Evolutionary conservation across 164 flowering plant genomes (phyloP), one percentile per base, ranked within the genome.

Genomic region (Stephania yunnanensis): DNA sequence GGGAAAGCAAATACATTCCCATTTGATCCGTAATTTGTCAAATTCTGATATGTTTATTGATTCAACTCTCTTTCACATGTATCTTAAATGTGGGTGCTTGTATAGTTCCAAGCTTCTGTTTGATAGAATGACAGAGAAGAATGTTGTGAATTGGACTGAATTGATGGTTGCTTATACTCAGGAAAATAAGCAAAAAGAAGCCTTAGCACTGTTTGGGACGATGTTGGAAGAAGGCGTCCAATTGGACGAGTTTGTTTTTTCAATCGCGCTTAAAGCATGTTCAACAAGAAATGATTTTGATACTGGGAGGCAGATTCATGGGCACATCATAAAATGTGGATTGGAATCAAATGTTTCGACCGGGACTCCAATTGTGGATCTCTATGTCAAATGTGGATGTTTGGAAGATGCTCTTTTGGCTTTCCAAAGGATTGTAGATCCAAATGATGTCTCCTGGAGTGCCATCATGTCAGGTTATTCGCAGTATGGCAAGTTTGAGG

Each of bases 391-490:
- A 74, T 87, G 89, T 75, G 80, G 80, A 46, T 71, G 45, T 75
- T 74, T 87, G 29, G 84, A 84, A 20, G 80, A 78, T 75, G 89
- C 87, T 70, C 15, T 22, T 48, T 71, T 17, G 50, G 86, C 87
- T 7, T 89, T 89, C 70, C 76, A 79, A 73, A 65, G 73, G 67
- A 87, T 89, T 74, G 42, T 19, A 78, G 80, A 82, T n/a, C 89
- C 88, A 25, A 87, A 85, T 80, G 87, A 84, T 74, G 86, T 84
- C 55, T 82, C 90, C 3, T 87, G 92, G 92, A 87, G 89, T 79
- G 81, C 88, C 15, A 63, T 89, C 44, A 83, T 89, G 13, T 36
- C 87, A 29, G 89, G 88, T 0, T 85, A 80, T 69, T 80, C 78
- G 69, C 88, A 85, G 76, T 55, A 48, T 61, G 87, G 87, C 76